Evolutionary conservation across 2,329 filamentous ascomycete species (phyloP).

Genomic region (Zasmidium cellare): DNA sequence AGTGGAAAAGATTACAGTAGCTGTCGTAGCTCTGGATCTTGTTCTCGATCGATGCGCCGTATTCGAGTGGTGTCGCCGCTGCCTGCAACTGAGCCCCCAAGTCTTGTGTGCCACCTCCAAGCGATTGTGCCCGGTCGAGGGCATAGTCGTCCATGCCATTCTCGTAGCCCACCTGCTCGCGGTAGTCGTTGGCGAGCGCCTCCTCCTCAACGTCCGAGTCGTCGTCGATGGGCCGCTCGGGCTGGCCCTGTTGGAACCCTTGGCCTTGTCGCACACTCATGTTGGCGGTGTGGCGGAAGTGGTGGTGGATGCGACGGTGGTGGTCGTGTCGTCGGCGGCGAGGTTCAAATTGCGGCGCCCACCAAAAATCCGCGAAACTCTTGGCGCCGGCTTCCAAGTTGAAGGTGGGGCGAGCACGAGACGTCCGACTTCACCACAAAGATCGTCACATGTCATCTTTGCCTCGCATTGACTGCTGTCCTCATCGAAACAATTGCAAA

Average conservation of each 20-base stretch:
- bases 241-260: conserved; percentile 42
- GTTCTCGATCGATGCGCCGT: conserved; percentile 90
- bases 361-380: not conserved
- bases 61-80: conserved; percentile 92
- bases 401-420: not conserved
- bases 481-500: too few relatives aligned
- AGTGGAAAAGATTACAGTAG: conserved; percentile 99
- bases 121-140: conserved; percentile 65
- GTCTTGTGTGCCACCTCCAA: conserved; percentile 76
- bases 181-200: conserved; percentile 91
- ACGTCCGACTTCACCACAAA: not conserved
- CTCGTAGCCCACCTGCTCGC: conserved; percentile 92
- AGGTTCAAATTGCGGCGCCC: not conserved
- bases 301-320: not conserved
- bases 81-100: conserved; percentile 89
- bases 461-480: too few relatives aligned
- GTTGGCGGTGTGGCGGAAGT: conserved; percentile 14
- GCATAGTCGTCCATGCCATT: conserved; percentile 63
- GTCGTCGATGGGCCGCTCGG: conserved; percentile 34
- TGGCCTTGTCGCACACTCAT: conserved; percentile 42
- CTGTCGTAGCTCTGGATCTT: conserved; percentile 99
- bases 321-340: not conserved
- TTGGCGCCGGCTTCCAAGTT: not conserved
- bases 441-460: too few relatives aligned
- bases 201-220: conserved; percentile 96